Base-by-base conservation (phyloP, 1,284 basidiomycete genomes). In the Cutaneotrichosporon sp. region DNA sequence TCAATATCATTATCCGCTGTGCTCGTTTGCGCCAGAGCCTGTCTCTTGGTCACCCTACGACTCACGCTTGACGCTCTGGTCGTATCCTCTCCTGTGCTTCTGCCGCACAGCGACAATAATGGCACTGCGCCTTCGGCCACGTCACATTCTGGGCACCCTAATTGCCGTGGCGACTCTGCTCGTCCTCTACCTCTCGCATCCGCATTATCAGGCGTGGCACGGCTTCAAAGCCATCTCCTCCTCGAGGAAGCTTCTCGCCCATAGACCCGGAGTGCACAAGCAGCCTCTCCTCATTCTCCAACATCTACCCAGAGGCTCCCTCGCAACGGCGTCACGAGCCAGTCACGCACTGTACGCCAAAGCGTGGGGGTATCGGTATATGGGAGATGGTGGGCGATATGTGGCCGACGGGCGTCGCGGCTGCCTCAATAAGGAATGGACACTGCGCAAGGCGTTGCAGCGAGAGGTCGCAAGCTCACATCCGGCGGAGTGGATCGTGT, bases 401-500 rank as follows among this genome's bases (percentile, higher is more conserved):
- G 39, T 41, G 17, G 38, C 24, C 22, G 17, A 24, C 29, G 38
- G 38, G 8, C 31, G 19, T 19, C 39, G 41, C 24, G 48, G 48
- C n/a, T 35, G 38, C 26, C 35, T 51, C 31, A 51, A 51, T 35
- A 51, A 51, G 49, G 14, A 37, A 27, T 44, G 20, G 22, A 42
- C 35, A 19, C 24, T 51, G 42, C 32, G 25, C 25, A 24, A 44
- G 2, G 49, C 22, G 26, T 27, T 51, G 9, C 11, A 17, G 42
- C 41, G 33, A 20, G 41, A 51, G 42, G 17, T 43, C 5, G 25
- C 27, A 22, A 26, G 24, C 22, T 25, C 14, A 2, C 16, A 49
- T 14, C 37, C 51, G 20, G 41, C 37, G 8, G 47, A 55, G 17
- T 55, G 57, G 57, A 50, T 59, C 19, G 24, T 55, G 52, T 59